phyloP scores from a whole-genome alignment of 495 filamentous ascomycete species.

The Tuber melanosporum region DNA sequence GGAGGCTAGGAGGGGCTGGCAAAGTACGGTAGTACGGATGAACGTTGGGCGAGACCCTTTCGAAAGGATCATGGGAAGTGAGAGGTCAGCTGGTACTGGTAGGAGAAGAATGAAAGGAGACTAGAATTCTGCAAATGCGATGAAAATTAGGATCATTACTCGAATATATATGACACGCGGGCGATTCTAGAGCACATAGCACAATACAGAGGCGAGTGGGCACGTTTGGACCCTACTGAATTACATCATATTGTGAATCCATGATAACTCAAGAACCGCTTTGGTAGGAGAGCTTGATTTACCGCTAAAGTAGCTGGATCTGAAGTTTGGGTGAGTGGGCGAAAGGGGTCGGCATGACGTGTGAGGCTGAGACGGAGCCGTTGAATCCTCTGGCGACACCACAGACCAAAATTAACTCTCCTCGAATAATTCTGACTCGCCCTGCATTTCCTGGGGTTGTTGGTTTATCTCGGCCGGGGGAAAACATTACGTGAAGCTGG shows the following conservation, averaged over 20 bases:
- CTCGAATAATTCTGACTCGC: neutral
- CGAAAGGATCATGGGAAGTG: neutral
- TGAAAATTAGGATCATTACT: neutral
- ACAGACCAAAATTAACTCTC: neutral
- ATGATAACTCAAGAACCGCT: neutral
- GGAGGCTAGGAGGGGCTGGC: neutral
- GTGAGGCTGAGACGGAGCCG: conserved; percentile 27
- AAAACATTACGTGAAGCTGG: neutral
- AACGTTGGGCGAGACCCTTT: neutral
- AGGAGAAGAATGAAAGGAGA: neutral
- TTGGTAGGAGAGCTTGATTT: neutral
- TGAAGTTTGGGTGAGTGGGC: neutral
- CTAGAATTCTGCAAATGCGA: neutral
- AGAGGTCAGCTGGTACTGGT: neutral
- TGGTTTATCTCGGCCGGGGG: neutral
- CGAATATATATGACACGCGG: neutral
- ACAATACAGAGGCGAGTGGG: neutral
- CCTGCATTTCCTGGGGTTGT: neutral
- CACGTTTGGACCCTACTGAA: neutral
- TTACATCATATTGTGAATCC: neutral
- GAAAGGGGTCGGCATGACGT: conserved; percentile 29
- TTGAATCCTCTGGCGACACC: neutral
- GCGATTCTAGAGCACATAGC: neutral
- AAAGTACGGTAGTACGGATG: conserved; percentile 1
- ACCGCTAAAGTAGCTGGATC: neutral